Percentiles rank a stretch among this genome's conserved stretches.
Evolutionary conservation across 106 monocot genomes (phyloP).

Genomic region (Phalaenopsis equestris): DNA sequence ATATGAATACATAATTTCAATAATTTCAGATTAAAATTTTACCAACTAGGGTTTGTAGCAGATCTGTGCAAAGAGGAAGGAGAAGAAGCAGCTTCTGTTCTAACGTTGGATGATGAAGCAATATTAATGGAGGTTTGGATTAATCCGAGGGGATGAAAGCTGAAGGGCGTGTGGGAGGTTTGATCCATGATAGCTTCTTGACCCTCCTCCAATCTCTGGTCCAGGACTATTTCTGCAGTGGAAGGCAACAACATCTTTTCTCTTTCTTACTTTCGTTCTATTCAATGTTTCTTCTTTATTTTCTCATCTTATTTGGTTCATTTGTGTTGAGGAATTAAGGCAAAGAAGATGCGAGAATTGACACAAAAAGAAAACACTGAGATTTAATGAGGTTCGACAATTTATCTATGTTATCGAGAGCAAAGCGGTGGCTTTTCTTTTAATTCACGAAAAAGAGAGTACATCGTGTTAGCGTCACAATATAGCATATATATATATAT

Average conservation of each 20-base stretch:
- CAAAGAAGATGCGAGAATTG: too few relatives aligned
- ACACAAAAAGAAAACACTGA: too few relatives aligned
- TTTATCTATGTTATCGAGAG: too few relatives aligned
- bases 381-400: too few relatives aligned
- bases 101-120: not conserved
- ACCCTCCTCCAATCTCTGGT: not conserved
- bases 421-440: too few relatives aligned
- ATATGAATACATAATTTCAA: not conserved
- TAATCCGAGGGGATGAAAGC: not conserved
- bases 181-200: not conserved
- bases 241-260: conserved; percentile 10
- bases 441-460: too few relatives aligned
- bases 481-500: too few relatives aligned
- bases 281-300: not conserved
- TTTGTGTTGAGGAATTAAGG: not conserved
- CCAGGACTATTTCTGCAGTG: not conserved
- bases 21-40: not conserved
- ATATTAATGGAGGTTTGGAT: not conserved
- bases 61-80: not conserved
- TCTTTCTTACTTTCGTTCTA: not conserved
- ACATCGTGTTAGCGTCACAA: too few relatives aligned
- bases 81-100: not conserved
- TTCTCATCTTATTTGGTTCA: not conserved
- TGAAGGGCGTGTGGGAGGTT: not conserved
- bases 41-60: not conserved